Base-by-base conservation (phyloP, 805 yeast species). In the Jamesozyma rosinii region DNA sequence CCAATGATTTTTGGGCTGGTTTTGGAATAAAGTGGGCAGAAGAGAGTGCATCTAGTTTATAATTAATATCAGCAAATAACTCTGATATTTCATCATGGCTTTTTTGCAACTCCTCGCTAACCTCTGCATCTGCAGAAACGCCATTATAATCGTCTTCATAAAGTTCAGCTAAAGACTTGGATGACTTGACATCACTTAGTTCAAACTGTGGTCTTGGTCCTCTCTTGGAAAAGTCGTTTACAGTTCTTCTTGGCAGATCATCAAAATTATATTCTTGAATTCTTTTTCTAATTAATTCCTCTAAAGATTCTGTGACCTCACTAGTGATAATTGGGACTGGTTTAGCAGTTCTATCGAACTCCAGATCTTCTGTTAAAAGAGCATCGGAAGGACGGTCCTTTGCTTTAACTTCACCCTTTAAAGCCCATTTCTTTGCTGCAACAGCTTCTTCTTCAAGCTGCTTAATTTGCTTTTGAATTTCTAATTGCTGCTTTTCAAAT, bases 11-110 rank as follows among this genome's bases (percentile, higher is more conserved):
- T 61, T 84, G 81, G 32, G 84, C 78, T 15, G 95, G 95, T 63
- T 83, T 85, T 41, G 98, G 98, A 47, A 88, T 75, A 68, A 83
- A 92, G 61, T 88, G 94, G 49, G 96, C 95, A n/a, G 97, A 88
- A 40, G 94, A 79, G 44, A 90, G 70, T 4, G 96, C 79, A 63
- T 92, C 97, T 40, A 90, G 74, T 52, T 82, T 83, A 55, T 82
- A 79, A 39, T 74, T 71, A 30, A 90, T 68, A 11, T 68, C 68
- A 37, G 73, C 72, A 57, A 77, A 88, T 45, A 90, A 57, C 30
- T 72, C 78, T 14, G 74, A 67, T 42, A 92, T 80, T 61, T 89
- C 97, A 45, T 77, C 75, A 61, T 92, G 97, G 5, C 83, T 81
- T 40, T 72, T 72, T 42, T 77, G 70, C 26, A 84, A 63, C 55